phyloP scores from a whole-genome alignment of 805 yeast species.

The Saccharomyces mikatae region DNA sequence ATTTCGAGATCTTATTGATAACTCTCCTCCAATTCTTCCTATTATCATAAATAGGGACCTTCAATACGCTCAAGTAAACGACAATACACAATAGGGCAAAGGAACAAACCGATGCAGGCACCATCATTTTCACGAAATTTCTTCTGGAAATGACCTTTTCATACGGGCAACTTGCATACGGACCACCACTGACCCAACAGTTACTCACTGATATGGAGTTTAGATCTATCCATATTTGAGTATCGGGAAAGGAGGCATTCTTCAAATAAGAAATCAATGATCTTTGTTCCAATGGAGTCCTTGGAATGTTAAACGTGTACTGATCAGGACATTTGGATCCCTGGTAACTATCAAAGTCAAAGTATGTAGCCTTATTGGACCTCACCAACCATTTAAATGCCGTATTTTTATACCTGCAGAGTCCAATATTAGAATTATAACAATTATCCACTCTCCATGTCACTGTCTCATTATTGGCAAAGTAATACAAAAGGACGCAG shows the following conservation, averaged over 20 bases:
- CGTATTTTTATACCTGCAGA: constrained; percentile 43
- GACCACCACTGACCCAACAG: constrained; percentile 86
- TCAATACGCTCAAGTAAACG: constrained; percentile 46
- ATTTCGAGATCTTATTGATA: constrained; percentile 45
- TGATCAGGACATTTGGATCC: constrained; percentile 31
- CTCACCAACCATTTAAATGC: constrained; percentile 41
- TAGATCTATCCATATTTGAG: constrained; percentile 60
- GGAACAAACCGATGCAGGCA: constrained; percentile 59
- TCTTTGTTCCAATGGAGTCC: constrained; percentile 40
- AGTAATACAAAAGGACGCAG: constrained; percentile 36
- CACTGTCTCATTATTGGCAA: constrained; percentile 11
- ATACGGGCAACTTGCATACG: constrained; percentile 73
- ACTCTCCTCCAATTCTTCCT: constrained; percentile 57
- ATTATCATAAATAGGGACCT: constrained; percentile 63
- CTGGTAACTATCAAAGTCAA: constrained; percentile 28
- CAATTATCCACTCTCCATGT: constrained; percentile 71
- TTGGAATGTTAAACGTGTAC: constrained; percentile 41
- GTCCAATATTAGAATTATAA: constrained; percentile 40
- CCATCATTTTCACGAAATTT: constrained; percentile 53
- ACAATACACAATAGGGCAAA: constrained; percentile 44
- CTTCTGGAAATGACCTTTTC: constrained; percentile 44
- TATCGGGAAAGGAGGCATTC: constrained; percentile 3
- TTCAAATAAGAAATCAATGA: constrained; percentile 16
- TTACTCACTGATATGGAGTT: constrained; percentile 65
- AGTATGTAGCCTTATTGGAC: constrained; percentile 34